phyloP scores from a whole-genome alignment of 768 basidiomycete genomes.

The Lactarius sanguifluus region DNA sequence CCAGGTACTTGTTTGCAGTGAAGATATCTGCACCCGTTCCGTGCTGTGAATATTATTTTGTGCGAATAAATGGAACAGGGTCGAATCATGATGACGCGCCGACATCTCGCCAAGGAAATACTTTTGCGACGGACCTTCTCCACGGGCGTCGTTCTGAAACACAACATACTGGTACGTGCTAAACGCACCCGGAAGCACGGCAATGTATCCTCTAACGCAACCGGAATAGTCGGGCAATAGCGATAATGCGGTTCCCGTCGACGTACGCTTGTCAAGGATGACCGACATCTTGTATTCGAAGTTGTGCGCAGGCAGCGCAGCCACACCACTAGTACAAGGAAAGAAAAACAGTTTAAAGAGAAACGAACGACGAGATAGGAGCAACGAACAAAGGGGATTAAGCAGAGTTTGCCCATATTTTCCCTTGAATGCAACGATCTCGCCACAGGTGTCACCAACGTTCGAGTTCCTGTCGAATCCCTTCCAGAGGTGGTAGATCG shows the following conservation, averaged over 20 bases:
- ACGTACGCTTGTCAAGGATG: conserved; percentile 80
- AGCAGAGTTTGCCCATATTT: conserved; percentile 74
- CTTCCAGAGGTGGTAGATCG: conserved; percentile 93
- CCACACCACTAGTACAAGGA: conserved; percentile 51
- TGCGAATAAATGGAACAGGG: background rate
- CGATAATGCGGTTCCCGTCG: background rate
- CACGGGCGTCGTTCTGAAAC: conserved; percentile 36
- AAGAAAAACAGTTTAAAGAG: background rate
- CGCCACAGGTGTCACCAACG: conserved; percentile 78
- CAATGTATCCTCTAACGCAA: too few species aligned
- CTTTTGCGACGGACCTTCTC: conserved; percentile 88
- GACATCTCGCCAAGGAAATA: conserved; percentile 98
- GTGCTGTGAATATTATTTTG: conserved; percentile 43
- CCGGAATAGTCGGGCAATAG: background rate
- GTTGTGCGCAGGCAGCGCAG: conserved; percentile 91
- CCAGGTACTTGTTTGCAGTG: conserved; percentile 95
- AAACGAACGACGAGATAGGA: background rate
- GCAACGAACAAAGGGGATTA: conserved; percentile 60
- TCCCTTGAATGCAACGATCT: conserved; percentile 90
- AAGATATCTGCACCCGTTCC: conserved; percentile 88
- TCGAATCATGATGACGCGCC: conserved; percentile 45
- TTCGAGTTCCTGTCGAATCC: conserved; percentile 80
- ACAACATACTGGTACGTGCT: too few species aligned
- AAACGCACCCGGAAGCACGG: too few species aligned
- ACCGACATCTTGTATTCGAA: conserved; percentile 96